phyloP scores from a whole-genome alignment of 2,329 filamentous ascomycete species.

The Arthrinium puccinioides region DNA sequence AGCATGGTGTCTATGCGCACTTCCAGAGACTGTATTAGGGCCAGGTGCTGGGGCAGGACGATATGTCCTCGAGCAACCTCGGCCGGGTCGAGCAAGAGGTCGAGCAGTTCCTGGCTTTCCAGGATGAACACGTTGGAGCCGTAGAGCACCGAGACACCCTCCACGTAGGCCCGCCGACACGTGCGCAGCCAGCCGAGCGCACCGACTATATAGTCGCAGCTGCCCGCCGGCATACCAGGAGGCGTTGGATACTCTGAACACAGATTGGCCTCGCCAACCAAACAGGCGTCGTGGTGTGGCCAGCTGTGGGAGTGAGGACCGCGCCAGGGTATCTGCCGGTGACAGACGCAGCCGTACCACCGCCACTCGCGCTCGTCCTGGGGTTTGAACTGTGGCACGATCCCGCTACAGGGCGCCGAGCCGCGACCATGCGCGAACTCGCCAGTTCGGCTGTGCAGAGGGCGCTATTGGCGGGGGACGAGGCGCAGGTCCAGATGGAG shows the following conservation, averaged over 20 bases:
- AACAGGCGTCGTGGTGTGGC: neutral
- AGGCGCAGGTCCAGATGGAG: slow-evolving; percentile 6
- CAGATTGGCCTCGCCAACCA: too few relatives aligned
- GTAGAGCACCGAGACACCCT: neutral
- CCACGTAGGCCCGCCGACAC: neutral
- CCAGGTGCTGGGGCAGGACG: too few relatives aligned
- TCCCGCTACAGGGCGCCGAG: too few relatives aligned
- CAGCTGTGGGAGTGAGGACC: neutral
- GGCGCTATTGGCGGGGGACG: too few relatives aligned
- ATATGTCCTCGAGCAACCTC: too few relatives aligned
- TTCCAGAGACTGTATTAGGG: too few relatives aligned
- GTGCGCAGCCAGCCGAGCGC: neutral
- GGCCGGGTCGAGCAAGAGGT: too few relatives aligned
- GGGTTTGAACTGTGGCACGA: too few relatives aligned
- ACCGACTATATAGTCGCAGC: neutral
- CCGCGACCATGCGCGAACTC: neutral
- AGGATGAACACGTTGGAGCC: neutral
- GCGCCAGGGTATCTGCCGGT: neutral
- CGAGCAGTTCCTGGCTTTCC: too few relatives aligned
- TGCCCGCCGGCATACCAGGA: neutral
- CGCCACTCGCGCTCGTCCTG: slow-evolving; percentile 1
- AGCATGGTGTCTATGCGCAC: too few relatives aligned
- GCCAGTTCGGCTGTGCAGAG: too few relatives aligned
- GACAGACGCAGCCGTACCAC: slow-evolving; percentile 7
- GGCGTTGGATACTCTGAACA: too few relatives aligned